phyloP scores from a whole-genome alignment of 257 asterid species.

The Striga asiatica region DNA sequence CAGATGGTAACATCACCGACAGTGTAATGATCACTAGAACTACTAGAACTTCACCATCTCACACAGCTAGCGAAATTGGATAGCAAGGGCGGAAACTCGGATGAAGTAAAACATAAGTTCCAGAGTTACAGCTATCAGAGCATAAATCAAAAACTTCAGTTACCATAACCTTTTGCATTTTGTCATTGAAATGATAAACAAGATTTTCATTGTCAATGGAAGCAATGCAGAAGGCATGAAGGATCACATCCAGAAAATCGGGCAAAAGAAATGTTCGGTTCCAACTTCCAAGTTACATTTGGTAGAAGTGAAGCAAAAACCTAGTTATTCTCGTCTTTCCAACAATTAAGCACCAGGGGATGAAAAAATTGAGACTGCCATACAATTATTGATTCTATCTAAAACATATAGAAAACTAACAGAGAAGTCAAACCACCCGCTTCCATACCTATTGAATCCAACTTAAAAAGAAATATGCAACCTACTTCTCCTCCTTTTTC shows the following conservation, averaged over 20 bases:
- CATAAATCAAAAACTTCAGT: conserved; percentile 1
- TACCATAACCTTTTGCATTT: neutral
- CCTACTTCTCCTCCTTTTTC: neutral
- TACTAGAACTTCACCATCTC: conserved; percentile 4
- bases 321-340: conserved; percentile 3
- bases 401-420: neutral
- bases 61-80: conserved; percentile 6
- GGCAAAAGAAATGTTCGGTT: neutral
- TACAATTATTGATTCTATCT: conserved; percentile 3
- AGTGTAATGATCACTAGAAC: neutral
- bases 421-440: neutral
- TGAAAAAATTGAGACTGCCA: conserved; percentile 5
- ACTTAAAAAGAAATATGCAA: neutral
- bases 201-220: neutral
- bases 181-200: neutral
- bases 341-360: neutral
- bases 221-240: conserved; percentile 4
- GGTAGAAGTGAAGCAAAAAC: neutral
- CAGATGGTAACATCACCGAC: neutral
- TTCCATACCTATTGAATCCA: neutral
- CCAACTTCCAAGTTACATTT: neutral
- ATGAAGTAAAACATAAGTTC: neutral
- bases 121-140: conserved; percentile 3
- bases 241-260: conserved; percentile 10
- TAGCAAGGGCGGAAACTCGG: conserved; percentile 7